Base-by-base conservation (phyloP, 2,329 filamentous ascomycete genomes). In the Nemania serpens region DNA sequence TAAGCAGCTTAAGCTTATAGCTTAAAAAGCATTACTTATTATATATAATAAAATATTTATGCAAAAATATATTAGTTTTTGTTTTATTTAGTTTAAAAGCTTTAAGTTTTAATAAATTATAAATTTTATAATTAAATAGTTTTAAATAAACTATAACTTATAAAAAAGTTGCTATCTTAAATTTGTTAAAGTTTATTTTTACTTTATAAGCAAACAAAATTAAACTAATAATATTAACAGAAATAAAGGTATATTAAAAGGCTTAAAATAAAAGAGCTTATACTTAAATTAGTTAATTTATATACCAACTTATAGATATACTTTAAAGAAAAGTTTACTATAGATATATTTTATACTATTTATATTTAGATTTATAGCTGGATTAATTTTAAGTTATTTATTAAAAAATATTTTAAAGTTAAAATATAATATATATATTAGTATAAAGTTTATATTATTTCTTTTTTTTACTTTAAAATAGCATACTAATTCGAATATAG, bases 41-140 rank as follows among this genome's bases (percentile, higher is more conserved):
- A 47, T 17, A 33, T 47, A 33, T 47, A 33, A 47, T 47, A 47
- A 47, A 47, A 47, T 22, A 3, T 17, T 47, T 47, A 47, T 47
- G n/a, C n/a, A n/a, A 33, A 47, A 47, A 33, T 47, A 33, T 33
- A 47, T 47, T 13, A 33, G 29, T 29, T 47, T 47, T 13, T 47
- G 12, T 10, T 47, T 47, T 47, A 9, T 2, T 6, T 33, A 47
- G 15, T 47, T 47, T 15, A 15, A 45, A 3, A 5, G 18, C 10
- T 25, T 25, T 5, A 25, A 45, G 12, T 45, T 15, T 15, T 13
- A 25, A 45, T 45, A 25, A 25, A 45, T 45, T 25, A 22, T 45
- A 22, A 6, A 45, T 25, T 25, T 45, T 12, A 7, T 9, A 22
- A 10, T 45, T 25, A 45, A 25, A 22, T 13, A 18, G 11, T 45